phyloP scores from a whole-genome alignment of 352 stramenopile genomes.

The Pythium diclinum region DNA sequence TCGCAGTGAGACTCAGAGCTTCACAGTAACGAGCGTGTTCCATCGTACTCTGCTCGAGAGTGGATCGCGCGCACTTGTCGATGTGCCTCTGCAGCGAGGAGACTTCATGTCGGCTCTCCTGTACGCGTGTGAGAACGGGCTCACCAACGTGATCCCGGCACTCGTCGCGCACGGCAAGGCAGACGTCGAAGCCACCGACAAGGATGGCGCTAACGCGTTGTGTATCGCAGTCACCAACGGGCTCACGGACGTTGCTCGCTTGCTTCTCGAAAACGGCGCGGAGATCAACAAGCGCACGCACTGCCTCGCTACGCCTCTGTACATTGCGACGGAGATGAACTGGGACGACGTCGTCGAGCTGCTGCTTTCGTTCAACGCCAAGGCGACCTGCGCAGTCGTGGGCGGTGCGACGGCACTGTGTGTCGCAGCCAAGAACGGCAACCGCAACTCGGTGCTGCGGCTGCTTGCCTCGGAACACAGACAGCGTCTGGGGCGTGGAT shows the following conservation, averaged over 20 bases:
- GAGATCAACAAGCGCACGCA: slow-evolving; percentile 63
- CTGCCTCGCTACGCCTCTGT: slow-evolving; percentile 68
- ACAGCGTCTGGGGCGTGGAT: slow-evolving; percentile 13
- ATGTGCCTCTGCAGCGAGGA: slow-evolving; percentile 48
- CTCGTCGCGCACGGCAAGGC: slow-evolving; percentile 35
- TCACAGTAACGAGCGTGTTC: slow-evolving; percentile 31
- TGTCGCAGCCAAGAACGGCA: slow-evolving; percentile 76
- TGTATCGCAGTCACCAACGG: slow-evolving; percentile 62
- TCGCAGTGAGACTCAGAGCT: not conserved
- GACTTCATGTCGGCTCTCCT: slow-evolving; percentile 51
- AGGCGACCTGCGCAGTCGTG: slow-evolving; percentile 37
- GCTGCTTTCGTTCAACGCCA: slow-evolving; percentile 45
- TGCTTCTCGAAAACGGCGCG: slow-evolving; percentile 46
- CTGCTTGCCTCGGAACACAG: slow-evolving; percentile 42
- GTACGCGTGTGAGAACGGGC: slow-evolving; percentile 55
- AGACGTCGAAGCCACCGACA: slow-evolving; percentile 64
- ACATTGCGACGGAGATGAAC: slow-evolving; percentile 73
- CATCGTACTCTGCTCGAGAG: slow-evolving; percentile 41
- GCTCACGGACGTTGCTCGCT: slow-evolving; percentile 36
- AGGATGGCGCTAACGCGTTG: slow-evolving; percentile 53
- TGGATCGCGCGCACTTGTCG: slow-evolving; percentile 38
- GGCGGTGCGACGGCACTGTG: slow-evolving; percentile 68
- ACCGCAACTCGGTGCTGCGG: slow-evolving; percentile 46
- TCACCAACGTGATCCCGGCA: slow-evolving; percentile 40
- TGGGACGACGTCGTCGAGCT: slow-evolving; percentile 67